Evolutionary conservation across 2,329 filamentous ascomycete genomes (phyloP).

Genomic region (Lecanicillium sp.): DNA sequence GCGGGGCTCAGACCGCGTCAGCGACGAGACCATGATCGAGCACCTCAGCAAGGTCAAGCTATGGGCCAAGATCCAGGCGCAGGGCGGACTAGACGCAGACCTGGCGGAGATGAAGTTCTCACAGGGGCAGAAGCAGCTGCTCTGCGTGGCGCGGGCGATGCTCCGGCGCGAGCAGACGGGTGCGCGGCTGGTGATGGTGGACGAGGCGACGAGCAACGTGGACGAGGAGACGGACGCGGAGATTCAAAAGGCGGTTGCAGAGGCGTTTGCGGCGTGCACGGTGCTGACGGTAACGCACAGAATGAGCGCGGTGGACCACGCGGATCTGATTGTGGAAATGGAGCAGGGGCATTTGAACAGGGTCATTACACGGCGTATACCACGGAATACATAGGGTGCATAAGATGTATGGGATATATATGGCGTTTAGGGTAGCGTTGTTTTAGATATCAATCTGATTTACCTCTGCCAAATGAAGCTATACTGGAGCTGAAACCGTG

Average conservation of each 20-base stretch:
- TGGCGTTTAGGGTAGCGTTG: conserved; percentile 8
- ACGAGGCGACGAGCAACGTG: conserved; percentile 13
- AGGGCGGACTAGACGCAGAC: conserved; percentile 13
- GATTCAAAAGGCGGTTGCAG: conserved; percentile 14
- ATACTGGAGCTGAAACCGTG: no score
- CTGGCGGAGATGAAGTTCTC: conserved; percentile 14
- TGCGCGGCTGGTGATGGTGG: conserved; percentile 4
- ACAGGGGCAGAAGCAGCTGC: conserved; percentile 17
- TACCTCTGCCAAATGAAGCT: no score
- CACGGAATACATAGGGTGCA: no score
- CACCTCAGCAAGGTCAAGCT: conserved; percentile 15
- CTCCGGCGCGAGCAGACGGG: conserved; percentile 16
- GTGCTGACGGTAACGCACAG: conserved; percentile 17
- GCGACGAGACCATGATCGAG: conserved; percentile 14
- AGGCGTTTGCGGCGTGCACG: conserved; percentile 14
- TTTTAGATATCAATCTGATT: conserved; percentile 10
- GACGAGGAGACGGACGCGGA: conserved; percentile 33
- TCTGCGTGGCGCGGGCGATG: conserved; percentile 19
- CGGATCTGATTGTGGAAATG: conserved; percentile 12
- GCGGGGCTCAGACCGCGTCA: not conserved
- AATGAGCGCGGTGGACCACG: conserved; percentile 10
- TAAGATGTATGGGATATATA: conserved; percentile 2
- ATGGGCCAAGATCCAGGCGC: conserved; percentile 8
- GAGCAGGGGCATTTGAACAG: conserved; percentile 7
- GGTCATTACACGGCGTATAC: conserved; percentile 11